These are phyloP conservation scores for Camellia granthamiana DNA, from an alignment of 148 eudicot genomes.

Conservation along the genomic window DNA sequence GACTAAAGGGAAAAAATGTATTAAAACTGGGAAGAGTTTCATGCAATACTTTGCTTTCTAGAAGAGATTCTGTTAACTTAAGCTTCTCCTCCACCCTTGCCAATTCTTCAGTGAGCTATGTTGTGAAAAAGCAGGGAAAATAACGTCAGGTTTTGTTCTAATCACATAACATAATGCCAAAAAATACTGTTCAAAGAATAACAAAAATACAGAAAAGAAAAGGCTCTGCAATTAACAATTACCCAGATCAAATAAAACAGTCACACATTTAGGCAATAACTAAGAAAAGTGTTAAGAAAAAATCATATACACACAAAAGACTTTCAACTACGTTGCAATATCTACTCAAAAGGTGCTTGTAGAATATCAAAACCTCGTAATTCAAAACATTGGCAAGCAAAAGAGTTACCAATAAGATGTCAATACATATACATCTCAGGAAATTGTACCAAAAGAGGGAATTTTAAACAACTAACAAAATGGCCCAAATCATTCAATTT, in stretches of 20 bases:
- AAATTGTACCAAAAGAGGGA: not conserved
- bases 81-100: slow-evolving; percentile 62
- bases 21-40: not conserved
- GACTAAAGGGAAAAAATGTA: not conserved
- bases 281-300: not conserved
- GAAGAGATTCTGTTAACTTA: slow-evolving; percentile 60
- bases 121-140: slow-evolving; percentile 7
- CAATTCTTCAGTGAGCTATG: slow-evolving; percentile 64
- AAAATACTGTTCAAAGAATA: not conserved
- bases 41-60: slow-evolving; percentile 55
- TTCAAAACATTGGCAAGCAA: not conserved
- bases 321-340: not conserved
- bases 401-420: not conserved
- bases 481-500: no score
- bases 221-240: not conserved
- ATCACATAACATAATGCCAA: not conserved
- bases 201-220: not conserved
- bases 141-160: slow-evolving; percentile 9
- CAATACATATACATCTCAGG: not conserved
- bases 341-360: not conserved
- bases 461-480: no score
- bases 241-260: not conserved
- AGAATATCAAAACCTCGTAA: not conserved
- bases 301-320: not conserved
- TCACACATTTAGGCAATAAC: not conserved